Evolutionary conservation across 176 grass and related monocot genomes (phyloP).

Genomic region (Stipa capillata): DNA sequence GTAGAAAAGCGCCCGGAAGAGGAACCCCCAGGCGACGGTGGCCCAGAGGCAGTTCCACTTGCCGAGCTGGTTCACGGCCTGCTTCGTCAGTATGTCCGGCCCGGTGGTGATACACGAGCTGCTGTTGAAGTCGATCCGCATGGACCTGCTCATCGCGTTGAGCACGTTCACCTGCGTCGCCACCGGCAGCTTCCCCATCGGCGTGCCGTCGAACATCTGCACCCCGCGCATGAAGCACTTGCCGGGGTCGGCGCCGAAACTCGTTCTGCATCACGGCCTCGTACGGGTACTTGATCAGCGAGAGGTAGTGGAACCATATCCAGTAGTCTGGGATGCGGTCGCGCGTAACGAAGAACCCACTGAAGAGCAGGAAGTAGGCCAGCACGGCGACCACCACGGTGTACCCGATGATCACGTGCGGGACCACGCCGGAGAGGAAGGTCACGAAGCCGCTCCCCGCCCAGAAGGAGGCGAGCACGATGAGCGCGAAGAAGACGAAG

Average conservation of each 20-base stretch:
- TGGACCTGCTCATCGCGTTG: constrained; percentile 30
- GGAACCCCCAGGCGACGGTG: constrained; percentile 59
- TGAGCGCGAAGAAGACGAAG: constrained; percentile 54
- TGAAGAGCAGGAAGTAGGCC: constrained; percentile 66
- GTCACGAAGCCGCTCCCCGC: constrained; percentile 71
- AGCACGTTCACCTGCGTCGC: constrained; percentile 35
- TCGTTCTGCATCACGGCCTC: constrained; percentile 75
- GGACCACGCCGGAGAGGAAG: constrained; percentile 61
- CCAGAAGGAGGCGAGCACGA: constrained; percentile 71
- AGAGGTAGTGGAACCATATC: constrained; percentile 80
- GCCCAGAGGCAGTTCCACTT: constrained; percentile 62
- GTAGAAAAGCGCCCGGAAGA: constrained; percentile 57
- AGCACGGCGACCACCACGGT: constrained; percentile 46
- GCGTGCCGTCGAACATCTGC: constrained; percentile 69
- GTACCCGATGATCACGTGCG: constrained; percentile 66
- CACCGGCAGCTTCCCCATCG: constrained; percentile 19
- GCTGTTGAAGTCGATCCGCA: constrained; percentile 31
- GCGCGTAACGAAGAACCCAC: constrained; percentile 72
- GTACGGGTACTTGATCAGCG: constrained; percentile 72
- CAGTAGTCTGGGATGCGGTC: constrained; percentile 54
- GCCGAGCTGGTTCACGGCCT: constrained; percentile 35
- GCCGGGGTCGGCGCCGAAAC: constrained; percentile 30
- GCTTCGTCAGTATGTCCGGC: constrained; percentile 22
- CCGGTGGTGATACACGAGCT: constrained; percentile 53
- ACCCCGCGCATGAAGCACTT: constrained; percentile 58